Evolutionary conservation across 1,284 basidiomycete genomes (phyloP).

Genomic region (Inonotus obliquus): DNA sequence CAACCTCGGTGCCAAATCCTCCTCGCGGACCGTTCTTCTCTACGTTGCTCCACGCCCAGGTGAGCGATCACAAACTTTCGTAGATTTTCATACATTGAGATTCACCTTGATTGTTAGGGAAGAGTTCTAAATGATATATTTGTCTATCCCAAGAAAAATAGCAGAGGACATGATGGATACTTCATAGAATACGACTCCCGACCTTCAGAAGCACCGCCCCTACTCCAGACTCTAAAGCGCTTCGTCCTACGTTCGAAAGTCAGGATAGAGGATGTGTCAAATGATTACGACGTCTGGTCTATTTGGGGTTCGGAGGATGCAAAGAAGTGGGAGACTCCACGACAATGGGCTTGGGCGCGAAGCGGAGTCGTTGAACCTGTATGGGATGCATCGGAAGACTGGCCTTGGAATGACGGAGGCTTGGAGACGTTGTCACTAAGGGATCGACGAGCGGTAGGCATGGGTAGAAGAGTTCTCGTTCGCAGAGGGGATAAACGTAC

Average conservation of each 20-base stretch:
- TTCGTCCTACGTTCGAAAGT: constrained; percentile 91
- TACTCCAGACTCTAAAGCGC: constrained; percentile 70
- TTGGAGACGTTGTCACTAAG: constrained; percentile 41
- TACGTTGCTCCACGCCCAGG: constrained; percentile 85
- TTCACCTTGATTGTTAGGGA: constrained; percentile 50
- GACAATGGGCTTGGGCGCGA: constrained; percentile 50
- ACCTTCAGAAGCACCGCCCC: constrained; percentile 49
- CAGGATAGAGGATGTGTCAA: constrained; percentile 70
- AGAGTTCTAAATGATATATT: constrained; percentile 88
- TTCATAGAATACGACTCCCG: constrained; percentile 72
- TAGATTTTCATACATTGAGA: constrained; percentile 12
- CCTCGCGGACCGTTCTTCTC: constrained; percentile 64
- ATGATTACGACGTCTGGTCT: constrained; percentile 76
- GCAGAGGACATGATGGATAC: constrained; percentile 49
- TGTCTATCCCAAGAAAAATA: constrained; percentile 61
- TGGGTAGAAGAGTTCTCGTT: constrained; percentile 73
- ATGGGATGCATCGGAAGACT: constrained; percentile 45
- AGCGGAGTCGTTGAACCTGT: constrained; percentile 68
- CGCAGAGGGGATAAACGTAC: constrained; percentile 68
- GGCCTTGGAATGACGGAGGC: constrained; percentile 54
- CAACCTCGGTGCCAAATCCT: constrained; percentile 51
- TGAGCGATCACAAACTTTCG: constrained; percentile 27
- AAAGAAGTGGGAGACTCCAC: constrained; percentile 34
- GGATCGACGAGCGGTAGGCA: constrained; percentile 72
- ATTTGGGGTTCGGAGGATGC: constrained; percentile 61